phyloP scores from a whole-genome alignment of 192 early-diverging fungal genomes.

The Haplosporangium gracile region DNA sequence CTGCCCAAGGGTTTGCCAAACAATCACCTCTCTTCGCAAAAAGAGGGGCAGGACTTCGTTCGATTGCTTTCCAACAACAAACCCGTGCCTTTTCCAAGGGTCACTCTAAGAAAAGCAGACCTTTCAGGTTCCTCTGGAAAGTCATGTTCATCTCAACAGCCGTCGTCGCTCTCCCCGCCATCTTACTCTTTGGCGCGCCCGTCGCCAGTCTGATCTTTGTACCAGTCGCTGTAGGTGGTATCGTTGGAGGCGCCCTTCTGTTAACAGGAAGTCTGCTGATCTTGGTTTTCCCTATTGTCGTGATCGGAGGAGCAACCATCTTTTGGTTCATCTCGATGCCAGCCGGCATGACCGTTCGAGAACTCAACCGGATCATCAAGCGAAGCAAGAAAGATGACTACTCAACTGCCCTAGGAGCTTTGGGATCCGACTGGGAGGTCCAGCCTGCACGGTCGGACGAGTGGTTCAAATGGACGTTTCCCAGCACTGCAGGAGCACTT shows the following conservation, averaged over 20 bases:
- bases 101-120: constrained; percentile 8
- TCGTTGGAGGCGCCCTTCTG: constrained; percentile 29
- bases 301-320: constrained; percentile 21
- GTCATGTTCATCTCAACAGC: constrained; percentile 21
- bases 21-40: neutral
- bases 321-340: constrained; percentile 32
- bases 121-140: constrained; percentile 26
- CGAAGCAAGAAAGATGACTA: constrained; percentile 1
- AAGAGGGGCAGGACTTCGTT: neutral
- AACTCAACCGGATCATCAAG: constrained; percentile 38
- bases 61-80: neutral
- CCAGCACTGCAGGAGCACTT: neutral
- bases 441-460: constrained; percentile 25
- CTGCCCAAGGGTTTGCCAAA: constrained; percentile 12
- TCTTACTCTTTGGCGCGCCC: constrained; percentile 33
- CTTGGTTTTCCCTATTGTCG: constrained; percentile 26
- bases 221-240: constrained; percentile 28
- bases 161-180: constrained; percentile 30
- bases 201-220: constrained; percentile 18
- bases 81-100: neutral
- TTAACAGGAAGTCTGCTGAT: constrained; percentile 34
- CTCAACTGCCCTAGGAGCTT: constrained; percentile 14
- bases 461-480: constrained; percentile 52
- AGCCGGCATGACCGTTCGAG: constrained; percentile 5
- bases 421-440: constrained; percentile 44